Evolutionary conservation across 768 basidiomycete genomes (phyloP).

Genomic region (Amanita polypyramis): DNA sequence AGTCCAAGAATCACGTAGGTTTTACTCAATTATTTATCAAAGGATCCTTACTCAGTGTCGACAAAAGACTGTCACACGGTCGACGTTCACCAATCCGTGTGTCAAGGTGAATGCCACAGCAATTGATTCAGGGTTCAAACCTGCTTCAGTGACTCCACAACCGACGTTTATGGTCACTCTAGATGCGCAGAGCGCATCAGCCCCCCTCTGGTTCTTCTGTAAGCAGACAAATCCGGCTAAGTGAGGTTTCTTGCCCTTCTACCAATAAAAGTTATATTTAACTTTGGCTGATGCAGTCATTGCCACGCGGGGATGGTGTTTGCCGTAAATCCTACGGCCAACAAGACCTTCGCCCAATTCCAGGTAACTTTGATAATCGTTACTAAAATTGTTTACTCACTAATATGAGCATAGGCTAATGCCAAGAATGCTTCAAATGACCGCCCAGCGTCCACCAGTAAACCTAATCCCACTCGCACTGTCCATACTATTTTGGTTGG

Average conservation of each 20-base stretch:
- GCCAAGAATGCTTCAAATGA: constrained; percentile 7
- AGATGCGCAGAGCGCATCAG: constrained; percentile 21
- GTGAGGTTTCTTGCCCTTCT: neutral
- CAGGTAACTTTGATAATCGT: constrained; percentile 8
- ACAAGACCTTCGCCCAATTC: constrained; percentile 24
- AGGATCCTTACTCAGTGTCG: neutral
- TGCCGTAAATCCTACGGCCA: constrained; percentile 25
- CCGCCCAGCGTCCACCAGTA: neutral
- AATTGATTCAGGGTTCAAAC: constrained; percentile 43
- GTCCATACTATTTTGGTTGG: constrained; percentile 2
- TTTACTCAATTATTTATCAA: neutral
- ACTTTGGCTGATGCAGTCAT: constrained; percentile 13
- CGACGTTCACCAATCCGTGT: constrained; percentile 48
- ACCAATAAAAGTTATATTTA: neutral
- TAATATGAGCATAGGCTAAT: neutral
- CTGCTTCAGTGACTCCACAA: constrained; percentile 21
- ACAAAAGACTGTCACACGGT: constrained; percentile 46
- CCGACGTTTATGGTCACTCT: constrained; percentile 34
- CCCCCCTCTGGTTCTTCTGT: constrained; percentile 56
- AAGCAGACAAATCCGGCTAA: constrained; percentile 28
- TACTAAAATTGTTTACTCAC: neutral
- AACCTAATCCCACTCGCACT: constrained; percentile 6
- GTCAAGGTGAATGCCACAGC: constrained; percentile 21
- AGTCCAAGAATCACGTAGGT: constrained; percentile 5
- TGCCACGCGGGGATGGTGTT: constrained; percentile 31